Evolutionary conservation across 441 rosid genomes (phyloP).

Genomic region (Adansonia gregorii): DNA sequence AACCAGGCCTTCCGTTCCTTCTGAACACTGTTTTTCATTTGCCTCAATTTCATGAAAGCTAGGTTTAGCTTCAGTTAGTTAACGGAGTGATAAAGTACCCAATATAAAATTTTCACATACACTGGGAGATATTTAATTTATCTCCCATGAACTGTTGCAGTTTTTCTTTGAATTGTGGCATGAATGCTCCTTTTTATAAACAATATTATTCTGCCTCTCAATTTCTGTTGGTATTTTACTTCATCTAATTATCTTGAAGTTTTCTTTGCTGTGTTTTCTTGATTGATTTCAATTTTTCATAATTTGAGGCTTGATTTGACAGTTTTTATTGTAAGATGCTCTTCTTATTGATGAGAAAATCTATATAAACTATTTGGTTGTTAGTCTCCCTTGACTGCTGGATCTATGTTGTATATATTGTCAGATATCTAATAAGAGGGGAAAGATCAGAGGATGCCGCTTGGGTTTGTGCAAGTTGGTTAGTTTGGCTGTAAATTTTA

Average conservation of each 20-base stretch:
- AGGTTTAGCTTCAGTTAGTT: neutral
- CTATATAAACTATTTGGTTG: neutral
- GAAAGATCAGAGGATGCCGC: no score
- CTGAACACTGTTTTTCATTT: conserved; percentile 15
- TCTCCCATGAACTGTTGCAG: neutral
- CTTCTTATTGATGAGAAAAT: neutral
- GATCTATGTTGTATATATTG: neutral
- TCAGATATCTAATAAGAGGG: neutral
- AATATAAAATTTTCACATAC: neutral
- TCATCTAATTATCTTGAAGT: neutral
- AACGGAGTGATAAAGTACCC: neutral
- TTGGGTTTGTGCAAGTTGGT: neutral
- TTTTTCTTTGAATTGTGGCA: neutral
- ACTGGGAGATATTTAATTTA: neutral
- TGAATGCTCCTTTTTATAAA: neutral
- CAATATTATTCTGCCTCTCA: neutral
- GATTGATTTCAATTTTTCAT: neutral
- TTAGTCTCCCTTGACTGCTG: neutral
- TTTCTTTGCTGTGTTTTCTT: neutral
- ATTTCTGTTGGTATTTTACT: conserved; percentile 7
- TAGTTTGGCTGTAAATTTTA: conserved; percentile 3
- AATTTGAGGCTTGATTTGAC: conserved; percentile 1
- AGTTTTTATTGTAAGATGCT: neutral
- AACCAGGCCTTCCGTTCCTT: neutral
- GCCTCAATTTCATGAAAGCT: neutral